phyloP scores from a whole-genome alignment of 176 grass and related monocot genomes.

The Phyllostachys edulis region DNA sequence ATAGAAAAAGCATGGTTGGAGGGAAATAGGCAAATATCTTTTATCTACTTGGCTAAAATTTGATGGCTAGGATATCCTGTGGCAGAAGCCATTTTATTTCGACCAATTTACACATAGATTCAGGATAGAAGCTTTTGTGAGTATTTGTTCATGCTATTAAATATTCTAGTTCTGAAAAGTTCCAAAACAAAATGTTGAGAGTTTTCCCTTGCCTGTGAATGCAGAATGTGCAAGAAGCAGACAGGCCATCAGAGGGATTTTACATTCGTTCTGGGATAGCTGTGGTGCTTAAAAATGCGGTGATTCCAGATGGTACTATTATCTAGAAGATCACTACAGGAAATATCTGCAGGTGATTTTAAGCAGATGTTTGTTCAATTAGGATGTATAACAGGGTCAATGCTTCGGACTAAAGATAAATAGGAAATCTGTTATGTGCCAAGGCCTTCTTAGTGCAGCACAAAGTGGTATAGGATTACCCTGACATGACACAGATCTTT shows the following conservation, averaged over 20 bases:
- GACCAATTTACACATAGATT: neutral
- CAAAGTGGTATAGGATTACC: neutral
- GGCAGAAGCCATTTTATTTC: neutral
- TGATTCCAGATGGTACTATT: slow-evolving; percentile 59
- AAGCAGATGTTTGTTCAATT: neutral
- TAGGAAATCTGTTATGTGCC: neutral
- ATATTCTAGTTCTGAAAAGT: neutral
- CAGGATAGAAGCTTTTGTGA: neutral
- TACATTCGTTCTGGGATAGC: slow-evolving; percentile 86
- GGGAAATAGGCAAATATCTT: too few species aligned
- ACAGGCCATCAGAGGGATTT: slow-evolving; percentile 54
- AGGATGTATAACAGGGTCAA: neutral
- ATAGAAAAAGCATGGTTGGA: neutral
- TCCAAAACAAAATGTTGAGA: neutral
- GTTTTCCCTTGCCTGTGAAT: slow-evolving; percentile 28
- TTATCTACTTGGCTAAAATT: neutral
- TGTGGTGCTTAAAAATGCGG: slow-evolving; percentile 64
- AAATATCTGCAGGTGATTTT: slow-evolving; percentile 33
- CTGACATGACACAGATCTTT: neutral
- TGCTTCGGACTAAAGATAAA: neutral
- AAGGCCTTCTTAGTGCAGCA: neutral
- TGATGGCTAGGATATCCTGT: neutral
- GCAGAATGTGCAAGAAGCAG: slow-evolving; percentile 77
- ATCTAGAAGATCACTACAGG: slow-evolving; percentile 43
- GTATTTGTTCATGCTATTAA: neutral